phyloP scores from a whole-genome alignment of 2,329 filamentous ascomycete species.

The Colletotrichum salicis region DNA sequence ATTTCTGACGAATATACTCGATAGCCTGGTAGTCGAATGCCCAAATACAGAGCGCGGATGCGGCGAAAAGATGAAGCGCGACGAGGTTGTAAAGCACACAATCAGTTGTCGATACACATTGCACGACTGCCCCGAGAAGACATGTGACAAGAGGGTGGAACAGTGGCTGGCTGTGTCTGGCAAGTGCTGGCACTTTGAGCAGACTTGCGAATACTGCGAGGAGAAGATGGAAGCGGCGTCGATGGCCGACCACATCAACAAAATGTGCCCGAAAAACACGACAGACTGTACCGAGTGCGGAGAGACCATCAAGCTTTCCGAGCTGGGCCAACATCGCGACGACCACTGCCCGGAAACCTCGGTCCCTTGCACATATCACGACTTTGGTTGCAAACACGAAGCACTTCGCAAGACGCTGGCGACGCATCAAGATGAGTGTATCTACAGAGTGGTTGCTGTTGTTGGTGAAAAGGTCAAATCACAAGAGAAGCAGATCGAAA shows the following conservation, averaged over 20 bases:
- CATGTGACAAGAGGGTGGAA: conserved; percentile 62
- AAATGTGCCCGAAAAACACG: conserved; percentile 57
- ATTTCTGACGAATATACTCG: conserved; percentile 69
- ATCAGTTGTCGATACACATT: conserved; percentile 66
- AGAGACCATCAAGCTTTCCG: conserved; percentile 54
- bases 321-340: conserved; percentile 59
- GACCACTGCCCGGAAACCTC: conserved; percentile 55
- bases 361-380: conserved; percentile 57
- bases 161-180: conserved; percentile 52
- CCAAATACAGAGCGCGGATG: conserved; percentile 65
- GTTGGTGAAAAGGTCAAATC: conserved; percentile 59
- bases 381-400: conserved; percentile 59
- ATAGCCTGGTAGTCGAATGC: conserved; percentile 68
- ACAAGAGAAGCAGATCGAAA: conserved; percentile 60
- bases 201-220: conserved; percentile 66
- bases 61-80: conserved; percentile 59
- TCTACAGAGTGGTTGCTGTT: conserved; percentile 63
- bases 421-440: conserved; percentile 59
- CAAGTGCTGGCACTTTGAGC: conserved; percentile 64
- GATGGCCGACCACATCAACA: conserved; percentile 56
- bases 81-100: conserved; percentile 66
- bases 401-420: conserved; percentile 52
- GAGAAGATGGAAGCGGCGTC: conserved; percentile 58
- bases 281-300: conserved; percentile 62
- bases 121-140: conserved; percentile 64